A percentile compares a stretch with the other conserved stretches of the same genome.
These are phyloP conservation scores for Striga hermonthica DNA, from an alignment of 305 asterid species.

Conservation along the genomic window DNA sequence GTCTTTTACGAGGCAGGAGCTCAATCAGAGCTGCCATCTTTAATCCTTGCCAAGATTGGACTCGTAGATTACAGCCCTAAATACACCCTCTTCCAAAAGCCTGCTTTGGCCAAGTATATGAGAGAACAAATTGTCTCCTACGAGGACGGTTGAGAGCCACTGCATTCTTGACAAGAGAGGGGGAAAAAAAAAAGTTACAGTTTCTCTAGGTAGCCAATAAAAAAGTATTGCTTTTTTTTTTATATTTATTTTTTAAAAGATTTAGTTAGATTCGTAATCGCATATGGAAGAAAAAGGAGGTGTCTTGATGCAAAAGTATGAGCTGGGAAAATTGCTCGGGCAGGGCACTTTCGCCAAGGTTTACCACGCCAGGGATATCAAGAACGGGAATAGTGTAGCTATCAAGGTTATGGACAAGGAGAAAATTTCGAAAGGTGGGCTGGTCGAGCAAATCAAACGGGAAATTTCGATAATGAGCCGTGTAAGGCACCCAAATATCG, in stretches of 20 bases:
- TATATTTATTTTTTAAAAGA: too few relatives aligned
- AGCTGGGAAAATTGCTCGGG: constrained; percentile 71
- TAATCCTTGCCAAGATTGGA: constrained; percentile 49
- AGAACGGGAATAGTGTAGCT: constrained; percentile 51
- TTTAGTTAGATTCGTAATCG: constrained; percentile 9
- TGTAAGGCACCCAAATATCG: constrained; percentile 60
- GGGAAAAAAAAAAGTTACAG: too few relatives aligned
- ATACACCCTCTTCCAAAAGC: constrained; percentile 27
- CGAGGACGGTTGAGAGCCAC: constrained; percentile 58
- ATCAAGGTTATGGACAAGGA: constrained; percentile 69
- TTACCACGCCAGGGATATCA: constrained; percentile 55
- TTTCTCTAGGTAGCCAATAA: too few relatives aligned
- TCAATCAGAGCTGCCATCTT: constrained; percentile 42
- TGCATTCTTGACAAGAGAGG: constrained; percentile 12
- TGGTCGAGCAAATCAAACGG: constrained; percentile 66
- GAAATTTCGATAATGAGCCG: constrained; percentile 68
- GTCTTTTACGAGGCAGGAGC: constrained; percentile 33
- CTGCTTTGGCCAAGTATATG: constrained; percentile 16
- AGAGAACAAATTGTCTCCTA: constrained; percentile 31
- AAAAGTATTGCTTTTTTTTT: too few relatives aligned
- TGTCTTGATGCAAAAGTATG: constrained; percentile 59
- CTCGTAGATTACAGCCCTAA: constrained; percentile 9
- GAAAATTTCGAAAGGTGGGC: constrained; percentile 54
- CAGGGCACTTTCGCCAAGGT: constrained; percentile 84
- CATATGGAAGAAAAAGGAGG: constrained; percentile 52